A percentile compares a stretch with the other conserved stretches of the same genome.
These are phyloP conservation scores for Mycena venus DNA, from an alignment of 768 basidiomycete species.

Conservation along the genomic window DNA sequence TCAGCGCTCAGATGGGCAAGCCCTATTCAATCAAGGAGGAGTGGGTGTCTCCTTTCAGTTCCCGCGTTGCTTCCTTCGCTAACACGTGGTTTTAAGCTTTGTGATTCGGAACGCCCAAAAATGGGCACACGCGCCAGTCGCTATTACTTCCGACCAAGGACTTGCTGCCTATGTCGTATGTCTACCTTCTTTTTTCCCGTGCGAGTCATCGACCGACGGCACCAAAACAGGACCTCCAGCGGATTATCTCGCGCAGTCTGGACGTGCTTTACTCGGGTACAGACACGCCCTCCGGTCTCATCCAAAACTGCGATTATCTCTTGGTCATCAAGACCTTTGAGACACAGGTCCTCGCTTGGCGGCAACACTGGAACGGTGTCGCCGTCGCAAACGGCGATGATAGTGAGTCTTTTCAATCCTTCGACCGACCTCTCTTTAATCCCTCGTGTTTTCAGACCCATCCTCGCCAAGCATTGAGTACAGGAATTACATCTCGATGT, in stretches of 20 bases:
- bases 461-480: conserved; percentile 51
- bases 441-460: conserved; percentile 39
- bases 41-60: conserved; percentile 63
- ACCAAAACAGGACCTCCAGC: conserved; percentile 80
- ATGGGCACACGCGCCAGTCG: conserved; percentile 81
- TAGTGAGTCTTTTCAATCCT: conserved; percentile 30
- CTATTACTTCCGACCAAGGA: conserved; percentile 73
- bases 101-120: conserved; percentile 86
- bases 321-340: conserved; percentile 89
- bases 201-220: background rate
- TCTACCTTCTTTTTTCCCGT: conserved; percentile 28
- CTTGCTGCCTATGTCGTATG: conserved; percentile 85
- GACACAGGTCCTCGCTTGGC: conserved; percentile 75
- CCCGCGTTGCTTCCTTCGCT: conserved; percentile 11
- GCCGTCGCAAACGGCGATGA: conserved; percentile 44
- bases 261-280: conserved; percentile 92
- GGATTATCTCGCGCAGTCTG: conserved; percentile 88
- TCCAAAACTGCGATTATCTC: conserved; percentile 87
- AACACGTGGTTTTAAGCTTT: conserved; percentile 61
- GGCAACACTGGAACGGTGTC: conserved; percentile 65
- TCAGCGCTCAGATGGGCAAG: conserved; percentile 97
- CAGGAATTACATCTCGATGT: conserved; percentile 68
- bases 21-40: conserved; percentile 95
- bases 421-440: background rate
- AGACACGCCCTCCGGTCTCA: conserved; percentile 84